Evolutionary conservation across 2,329 filamentous ascomycete genomes (phyloP).

Genomic region (Juglanconis sp.): DNA sequence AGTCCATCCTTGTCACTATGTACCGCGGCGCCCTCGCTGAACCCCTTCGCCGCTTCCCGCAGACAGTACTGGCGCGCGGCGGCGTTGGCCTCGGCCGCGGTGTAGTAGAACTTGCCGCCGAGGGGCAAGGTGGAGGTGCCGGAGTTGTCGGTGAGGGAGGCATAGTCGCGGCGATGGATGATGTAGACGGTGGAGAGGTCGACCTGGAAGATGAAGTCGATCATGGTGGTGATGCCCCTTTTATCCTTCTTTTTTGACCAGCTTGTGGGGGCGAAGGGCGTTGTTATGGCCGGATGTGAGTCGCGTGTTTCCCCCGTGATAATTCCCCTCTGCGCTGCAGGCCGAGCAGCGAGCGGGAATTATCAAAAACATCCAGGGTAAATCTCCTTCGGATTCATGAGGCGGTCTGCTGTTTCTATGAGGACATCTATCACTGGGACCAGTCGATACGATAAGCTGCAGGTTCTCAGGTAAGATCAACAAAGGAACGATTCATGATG

Average conservation of each 20-base stretch:
- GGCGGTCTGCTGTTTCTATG: background rate
- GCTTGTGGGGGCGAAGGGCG: background rate
- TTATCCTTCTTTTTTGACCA: background rate
- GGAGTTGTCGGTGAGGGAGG: background rate
- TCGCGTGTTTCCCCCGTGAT: background rate
- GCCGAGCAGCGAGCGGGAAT: background rate
- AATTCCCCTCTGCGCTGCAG: background rate
- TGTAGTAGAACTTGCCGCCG: slow-evolving; percentile 12
- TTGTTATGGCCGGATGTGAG: background rate
- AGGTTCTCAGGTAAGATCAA: background rate
- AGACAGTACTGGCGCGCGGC: slow-evolving; percentile 12
- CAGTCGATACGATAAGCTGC: background rate
- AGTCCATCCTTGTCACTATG: slow-evolving; percentile 13
- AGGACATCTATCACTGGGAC: background rate
- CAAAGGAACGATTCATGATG: background rate
- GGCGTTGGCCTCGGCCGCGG: slow-evolving; percentile 12
- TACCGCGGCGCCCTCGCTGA: slow-evolving; percentile 1
- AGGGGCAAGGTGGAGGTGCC: slow-evolving; percentile 7
- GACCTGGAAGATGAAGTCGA: slow-evolving; percentile 18
- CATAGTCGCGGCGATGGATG: slow-evolving; percentile 14
- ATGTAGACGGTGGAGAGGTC: slow-evolving; percentile 17
- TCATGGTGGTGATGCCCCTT: background rate
- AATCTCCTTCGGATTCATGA: background rate
- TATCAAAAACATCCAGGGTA: background rate
- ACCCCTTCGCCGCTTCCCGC: slow-evolving; percentile 7